Evolutionary conservation across 2,329 filamentous ascomycete species (phyloP).

Genomic region (Dactylella cylindrospora): DNA sequence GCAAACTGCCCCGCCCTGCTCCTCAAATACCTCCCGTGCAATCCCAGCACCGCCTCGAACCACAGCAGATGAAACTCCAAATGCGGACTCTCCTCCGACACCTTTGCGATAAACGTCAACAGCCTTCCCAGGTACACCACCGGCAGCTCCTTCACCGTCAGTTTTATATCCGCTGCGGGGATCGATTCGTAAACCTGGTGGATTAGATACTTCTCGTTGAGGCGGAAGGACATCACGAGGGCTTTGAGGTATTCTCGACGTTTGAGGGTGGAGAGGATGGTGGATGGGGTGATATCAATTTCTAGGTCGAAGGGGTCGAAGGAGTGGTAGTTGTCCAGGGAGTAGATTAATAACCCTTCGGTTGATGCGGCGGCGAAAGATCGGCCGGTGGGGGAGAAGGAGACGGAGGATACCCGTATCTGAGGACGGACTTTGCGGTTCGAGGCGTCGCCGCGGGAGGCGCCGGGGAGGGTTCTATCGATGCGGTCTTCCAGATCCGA

Average conservation of each 20-base stretch:
- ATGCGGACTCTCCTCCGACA: constrained; percentile 87
- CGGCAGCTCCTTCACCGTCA: constrained; percentile 78
- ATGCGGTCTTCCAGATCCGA: constrained; percentile 85
- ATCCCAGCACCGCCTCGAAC: constrained; percentile 79
- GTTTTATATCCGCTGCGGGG: constrained; percentile 70
- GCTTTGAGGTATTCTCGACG: constrained; percentile 86
- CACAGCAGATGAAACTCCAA: constrained; percentile 92
- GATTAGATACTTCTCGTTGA: constrained; percentile 81
- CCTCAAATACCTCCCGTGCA: constrained; percentile 81
- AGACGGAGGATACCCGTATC: constrained; percentile 78
- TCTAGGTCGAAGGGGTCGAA: constrained; percentile 98
- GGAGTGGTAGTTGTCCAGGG: constrained; percentile 75
- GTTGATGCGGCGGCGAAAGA: constrained; percentile 94
- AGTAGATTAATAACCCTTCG: constrained; percentile 91
- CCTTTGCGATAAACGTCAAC: constrained; percentile 80
- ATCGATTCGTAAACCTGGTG: constrained; percentile 82
- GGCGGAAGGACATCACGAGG: constrained; percentile 92
- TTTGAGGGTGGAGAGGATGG: constrained; percentile 69
- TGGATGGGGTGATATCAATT: constrained; percentile 86
- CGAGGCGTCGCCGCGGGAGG: constrained; percentile 83
- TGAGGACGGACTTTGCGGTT: constrained; percentile 74
- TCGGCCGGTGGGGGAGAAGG: constrained; percentile 84
- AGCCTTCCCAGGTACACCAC: constrained; percentile 82
- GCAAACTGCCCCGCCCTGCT: constrained; percentile 77
- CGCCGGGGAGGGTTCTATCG: constrained; percentile 77